phyloP scores from a whole-genome alignment of 441 rosid species.

The Codiaeum variegatum region DNA sequence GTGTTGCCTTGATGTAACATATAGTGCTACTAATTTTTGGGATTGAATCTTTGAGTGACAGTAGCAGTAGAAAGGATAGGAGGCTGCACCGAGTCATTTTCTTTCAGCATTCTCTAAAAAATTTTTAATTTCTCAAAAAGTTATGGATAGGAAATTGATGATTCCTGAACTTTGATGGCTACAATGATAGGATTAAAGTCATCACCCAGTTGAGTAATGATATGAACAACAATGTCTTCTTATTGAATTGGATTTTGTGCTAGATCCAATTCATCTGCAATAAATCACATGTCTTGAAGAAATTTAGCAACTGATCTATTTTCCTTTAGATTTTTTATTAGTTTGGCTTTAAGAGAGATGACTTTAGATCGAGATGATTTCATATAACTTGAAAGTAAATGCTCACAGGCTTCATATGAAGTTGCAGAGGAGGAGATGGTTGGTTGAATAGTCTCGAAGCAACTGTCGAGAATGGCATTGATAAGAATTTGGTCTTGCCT shows the following conservation, averaged over 20 bases:
- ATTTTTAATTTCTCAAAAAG: not conserved
- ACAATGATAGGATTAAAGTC: not conserved
- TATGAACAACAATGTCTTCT: not conserved
- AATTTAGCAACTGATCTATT: not conserved
- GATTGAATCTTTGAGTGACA: no score
- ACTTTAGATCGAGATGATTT: not conserved
- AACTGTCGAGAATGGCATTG: not conserved
- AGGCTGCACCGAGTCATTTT: no score
- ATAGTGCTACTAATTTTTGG: not conserved
- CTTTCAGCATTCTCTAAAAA: no score
- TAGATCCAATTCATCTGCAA: not conserved
- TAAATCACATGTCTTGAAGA: not conserved
- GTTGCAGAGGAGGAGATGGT: not conserved
- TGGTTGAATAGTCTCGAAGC: no score
- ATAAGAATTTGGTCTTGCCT: not conserved
- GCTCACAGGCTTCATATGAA: not conserved
- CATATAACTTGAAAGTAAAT: not conserved
- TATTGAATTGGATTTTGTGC: not conserved
- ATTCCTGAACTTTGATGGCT: not conserved
- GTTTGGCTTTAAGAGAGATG: not conserved
- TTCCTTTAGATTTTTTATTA: not conserved
- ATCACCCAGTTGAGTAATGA: not conserved
- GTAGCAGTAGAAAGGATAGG: no score
- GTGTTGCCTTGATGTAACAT: not conserved
- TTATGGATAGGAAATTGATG: not conserved